phyloP scores from a whole-genome alignment of 2,329 filamentous ascomycete genomes.

The Aspergillus niger region DNA sequence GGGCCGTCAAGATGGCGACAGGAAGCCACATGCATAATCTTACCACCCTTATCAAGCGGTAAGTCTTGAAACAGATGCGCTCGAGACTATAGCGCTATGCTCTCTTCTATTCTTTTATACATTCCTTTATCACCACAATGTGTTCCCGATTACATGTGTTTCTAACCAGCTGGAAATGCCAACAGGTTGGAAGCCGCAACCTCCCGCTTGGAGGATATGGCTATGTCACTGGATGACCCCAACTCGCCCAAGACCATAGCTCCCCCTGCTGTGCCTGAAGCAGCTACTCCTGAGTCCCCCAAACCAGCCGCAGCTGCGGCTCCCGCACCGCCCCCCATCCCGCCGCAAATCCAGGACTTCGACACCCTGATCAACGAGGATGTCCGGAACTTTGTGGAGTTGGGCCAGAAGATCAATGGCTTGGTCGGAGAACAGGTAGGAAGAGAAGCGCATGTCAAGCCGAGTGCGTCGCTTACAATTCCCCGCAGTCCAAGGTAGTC shows the following conservation, averaged over 20 bases:
- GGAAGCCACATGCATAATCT: conserved; percentile 89
- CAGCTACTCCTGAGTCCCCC: conserved; percentile 28
- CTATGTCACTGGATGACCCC: conserved; percentile 65
- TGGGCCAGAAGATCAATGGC: conserved; percentile 76
- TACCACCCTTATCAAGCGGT: conserved; percentile 98
- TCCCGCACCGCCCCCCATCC: conserved; percentile 61
- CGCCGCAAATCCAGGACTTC: conserved; percentile 82
- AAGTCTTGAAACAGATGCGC: conserved; percentile 28
- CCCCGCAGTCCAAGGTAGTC: conserved; percentile 55
- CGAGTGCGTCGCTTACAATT: conserved; percentile 15
- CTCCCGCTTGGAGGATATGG: conserved; percentile 93
- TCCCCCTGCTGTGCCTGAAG: conserved; percentile 25
- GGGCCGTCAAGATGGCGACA: conserved; percentile 60
- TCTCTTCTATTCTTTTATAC: neutral
- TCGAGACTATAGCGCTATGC: neutral
- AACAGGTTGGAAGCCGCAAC: conserved; percentile 94
- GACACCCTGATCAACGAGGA: conserved; percentile 74
- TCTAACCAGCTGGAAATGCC: conserved; percentile 50
- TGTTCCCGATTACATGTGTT: neutral
- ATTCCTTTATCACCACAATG: neutral
- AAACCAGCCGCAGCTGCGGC: conserved; percentile 47
- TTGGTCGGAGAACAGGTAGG: conserved; percentile 77
- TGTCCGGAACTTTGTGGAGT: conserved; percentile 74
- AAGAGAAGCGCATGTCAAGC: neutral
- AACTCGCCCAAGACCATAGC: conserved; percentile 42